Evolutionary conservation across 768 basidiomycete genomes (phyloP), one percentile per base, ranked within the genome.

Genomic region (Leccinellum albellum): DNA sequence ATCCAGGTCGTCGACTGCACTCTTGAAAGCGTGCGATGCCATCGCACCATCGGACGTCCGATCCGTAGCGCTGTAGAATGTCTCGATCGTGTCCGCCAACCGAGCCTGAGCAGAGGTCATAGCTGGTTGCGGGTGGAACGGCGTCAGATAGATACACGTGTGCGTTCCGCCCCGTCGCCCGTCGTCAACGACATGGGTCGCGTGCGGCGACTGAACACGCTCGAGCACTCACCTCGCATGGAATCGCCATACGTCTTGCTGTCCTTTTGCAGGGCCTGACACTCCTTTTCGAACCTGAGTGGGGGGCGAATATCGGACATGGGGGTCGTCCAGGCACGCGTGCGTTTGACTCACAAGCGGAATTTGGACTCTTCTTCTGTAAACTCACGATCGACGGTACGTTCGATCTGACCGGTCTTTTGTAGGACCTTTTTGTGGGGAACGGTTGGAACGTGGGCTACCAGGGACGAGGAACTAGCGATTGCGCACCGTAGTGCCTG

Each of bases 371-470:
- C 93, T 73, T 97, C 95, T 56, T 94, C 88, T 14, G 87, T 80
- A 66, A 97, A 98, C 67, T 98, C 94, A 50, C 91, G 78, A 74
- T 98, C 96, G 24, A 97, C 84, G 0, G 96, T 98, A 28, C 94
- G 82, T 70, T 98, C 96, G 58, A 98, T 93, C 75, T 98, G 95
- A 55, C 96, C 96, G 1, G 95, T 96, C 84, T 98, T 98, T 80
- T 98, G 95, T 71, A 96, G 82, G 65, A 98, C 82, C 91, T 94
- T 68, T 44, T 51, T 26, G 29, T 37, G 54, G 42, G 61, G 37
- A 54, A 21, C 17, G 5, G 17, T 49, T 51, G 51, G 61, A 60
- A 54, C 53, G 54, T 23, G 17, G 29, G 31, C 13, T 50, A 32
- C 42, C 42, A 40, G 57, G 49, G 28, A 28, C 23, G 52, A 49